Evolutionary conservation across 306 rosid genomes (phyloP), one percentile per base, ranked within the genome.

Genomic region (Ochetophila trinervis): DNA sequence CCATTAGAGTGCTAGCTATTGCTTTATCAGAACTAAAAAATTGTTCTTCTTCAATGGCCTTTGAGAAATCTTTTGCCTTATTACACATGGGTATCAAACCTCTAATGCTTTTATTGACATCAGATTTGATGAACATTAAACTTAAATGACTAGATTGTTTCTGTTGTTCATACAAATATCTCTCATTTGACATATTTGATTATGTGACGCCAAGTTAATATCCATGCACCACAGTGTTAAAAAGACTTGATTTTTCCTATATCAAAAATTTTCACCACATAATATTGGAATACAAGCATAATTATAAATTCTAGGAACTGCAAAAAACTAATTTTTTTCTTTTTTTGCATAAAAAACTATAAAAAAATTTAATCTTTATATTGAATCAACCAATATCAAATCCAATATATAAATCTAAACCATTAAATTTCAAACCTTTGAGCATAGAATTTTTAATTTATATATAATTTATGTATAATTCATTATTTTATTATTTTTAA

Each of bases 11-110:
- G n/a, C n/a, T n/a, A n/a, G n/a, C n/a, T n/a, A n/a, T n/a, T n/a
- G n/a, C n/a, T 17, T 62, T 44, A 3, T 63, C 16, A 6, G 16
- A 72, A 10, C 35, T 27, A 3, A 10, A 24, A 44, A 72, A 63
- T 5, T 72, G 24, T 2, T 72, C 65, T n/a, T n/a, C n/a, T n/a
- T 63, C 65, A 54, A 63, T 45, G 1, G 36, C 32, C 5, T 47
- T 63, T 36, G 54, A 17, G 1, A 53, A 53, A 6, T 15, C 45
- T 19, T 10, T 57, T 5, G 17, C 52, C 4, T 24, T 72, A 32
- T 42, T 40, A 45, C 40, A 56, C 1, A 13, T 24, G 14, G n/a
- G 40, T 22, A 44, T 40, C 54, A 2, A 55, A 53, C 23, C 71
- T 23, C 44, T 4, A 20, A 67, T 55, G 42, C 62, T 15, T 11